A percentile compares a stretch with the other conserved stretches of the same genome.
Conservation (phyloP, 768 basidiomycete species). For the Pisolithus albus region DNA sequence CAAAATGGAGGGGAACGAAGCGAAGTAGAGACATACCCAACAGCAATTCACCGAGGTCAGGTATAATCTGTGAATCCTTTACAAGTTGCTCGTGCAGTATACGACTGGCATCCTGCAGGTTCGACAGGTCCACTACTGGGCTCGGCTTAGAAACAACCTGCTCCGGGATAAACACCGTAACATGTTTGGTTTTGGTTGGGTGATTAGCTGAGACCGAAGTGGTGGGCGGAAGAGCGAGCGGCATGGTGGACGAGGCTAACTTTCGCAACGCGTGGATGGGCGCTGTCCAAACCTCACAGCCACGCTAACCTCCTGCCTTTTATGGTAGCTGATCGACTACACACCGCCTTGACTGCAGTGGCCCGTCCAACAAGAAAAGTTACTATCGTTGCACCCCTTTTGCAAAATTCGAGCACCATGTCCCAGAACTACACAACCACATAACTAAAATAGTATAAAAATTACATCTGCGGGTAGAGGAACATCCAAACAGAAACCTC, state of each 20-base stretch:
- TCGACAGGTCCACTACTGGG: slow-evolving; percentile 47
- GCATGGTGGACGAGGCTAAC: slow-evolving; percentile 2
- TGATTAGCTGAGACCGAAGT: slow-evolving; percentile 2
- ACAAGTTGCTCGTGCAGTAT: slow-evolving; percentile 61
- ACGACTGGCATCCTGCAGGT: slow-evolving; percentile 59
- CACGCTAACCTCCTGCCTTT: too few species aligned
- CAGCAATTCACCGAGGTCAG: slow-evolving; percentile 67
- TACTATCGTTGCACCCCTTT: too few species aligned
- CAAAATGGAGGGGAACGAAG: neutral
- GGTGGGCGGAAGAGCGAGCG: slow-evolving; percentile 2
- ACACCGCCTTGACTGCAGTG: too few species aligned
- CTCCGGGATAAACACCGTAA: slow-evolving; percentile 1
- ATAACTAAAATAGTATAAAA: too few species aligned
- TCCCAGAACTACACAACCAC: too few species aligned
- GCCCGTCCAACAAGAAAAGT: too few species aligned
- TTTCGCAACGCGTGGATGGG: too few species aligned
- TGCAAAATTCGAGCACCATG: too few species aligned
- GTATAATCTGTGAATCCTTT: slow-evolving; percentile 69
- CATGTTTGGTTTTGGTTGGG: neutral
- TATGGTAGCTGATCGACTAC: too few species aligned
- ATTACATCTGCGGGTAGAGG: too few species aligned
- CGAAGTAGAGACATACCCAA: slow-evolving; percentile 38
- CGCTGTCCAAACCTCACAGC: too few species aligned
- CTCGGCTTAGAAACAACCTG: slow-evolving; percentile 11
- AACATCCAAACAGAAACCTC: too few species aligned